These are phyloP conservation scores for Coniochaeta hoffmannii DNA, from an alignment of 2,329 filamentous ascomycete genomes.

Conservation along the genomic window DNA sequence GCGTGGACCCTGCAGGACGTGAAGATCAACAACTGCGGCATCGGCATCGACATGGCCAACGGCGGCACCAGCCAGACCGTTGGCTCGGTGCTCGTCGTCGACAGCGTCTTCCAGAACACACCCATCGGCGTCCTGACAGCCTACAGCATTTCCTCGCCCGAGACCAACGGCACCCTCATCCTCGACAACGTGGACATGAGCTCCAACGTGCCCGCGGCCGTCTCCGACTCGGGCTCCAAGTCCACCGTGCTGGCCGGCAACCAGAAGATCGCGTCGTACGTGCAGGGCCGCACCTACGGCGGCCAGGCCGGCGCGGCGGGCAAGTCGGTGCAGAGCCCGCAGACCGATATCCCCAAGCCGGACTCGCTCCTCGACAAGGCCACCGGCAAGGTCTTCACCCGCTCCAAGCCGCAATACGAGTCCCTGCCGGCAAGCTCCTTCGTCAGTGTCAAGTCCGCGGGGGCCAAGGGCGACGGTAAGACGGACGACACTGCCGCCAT, in stretches of 20 bases:
- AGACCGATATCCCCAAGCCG: slow-evolving; percentile 55
- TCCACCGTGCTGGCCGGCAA: slow-evolving; percentile 61
- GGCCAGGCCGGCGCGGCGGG: slow-evolving; percentile 34
- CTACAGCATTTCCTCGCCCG: slow-evolving; percentile 54
- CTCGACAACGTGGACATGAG: slow-evolving; percentile 86
- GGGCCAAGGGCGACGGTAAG: slow-evolving; percentile 79
- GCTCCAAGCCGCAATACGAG: slow-evolving; percentile 85
- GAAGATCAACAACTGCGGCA: slow-evolving; percentile 63
- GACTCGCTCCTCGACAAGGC: slow-evolving; percentile 50
- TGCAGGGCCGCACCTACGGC: slow-evolving; percentile 71
- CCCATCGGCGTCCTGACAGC: slow-evolving; percentile 69
- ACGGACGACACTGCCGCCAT: slow-evolving; percentile 85
- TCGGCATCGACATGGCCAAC: slow-evolving; percentile 73
- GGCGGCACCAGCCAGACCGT: slow-evolving; percentile 61
- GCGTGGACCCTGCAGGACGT: slow-evolving; percentile 73
- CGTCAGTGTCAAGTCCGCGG: slow-evolving; percentile 72
- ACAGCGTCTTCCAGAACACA: slow-evolving; percentile 72
- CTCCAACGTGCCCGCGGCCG: slow-evolving; percentile 57
- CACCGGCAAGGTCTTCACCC: slow-evolving; percentile 67
- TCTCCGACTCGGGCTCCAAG: slow-evolving; percentile 51
- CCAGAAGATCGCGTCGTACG: slow-evolving; percentile 61
- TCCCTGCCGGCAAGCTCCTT: slow-evolving; percentile 60
- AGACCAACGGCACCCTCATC: slow-evolving; percentile 73
- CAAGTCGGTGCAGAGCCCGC: slow-evolving; percentile 50
- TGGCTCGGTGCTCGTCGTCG: slow-evolving; percentile 76